Conservation (phyloP, 192 early-diverging fungal genomes). For the Geranomyces michiganensis region DNA sequence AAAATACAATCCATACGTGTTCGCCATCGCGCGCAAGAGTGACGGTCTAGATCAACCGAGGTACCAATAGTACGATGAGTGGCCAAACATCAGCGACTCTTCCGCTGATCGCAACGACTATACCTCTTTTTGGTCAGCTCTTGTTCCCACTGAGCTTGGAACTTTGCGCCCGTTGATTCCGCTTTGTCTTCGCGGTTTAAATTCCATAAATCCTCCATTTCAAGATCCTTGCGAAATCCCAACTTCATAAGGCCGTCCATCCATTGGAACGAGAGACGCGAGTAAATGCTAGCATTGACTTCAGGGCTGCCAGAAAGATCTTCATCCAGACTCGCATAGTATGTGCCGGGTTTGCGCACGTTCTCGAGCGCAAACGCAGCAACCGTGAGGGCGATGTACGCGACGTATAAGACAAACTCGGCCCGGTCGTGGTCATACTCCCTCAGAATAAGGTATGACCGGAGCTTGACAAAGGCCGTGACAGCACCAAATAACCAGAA, state of each 20-base stretch:
- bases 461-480: slow-evolving; percentile 16
- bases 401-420: slow-evolving; percentile 12
- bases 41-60: slow-evolving; percentile 57
- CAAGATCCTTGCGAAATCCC: slow-evolving; percentile 74
- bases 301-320: slow-evolving; percentile 64
- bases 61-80: background rate
- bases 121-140: slow-evolving; percentile 63
- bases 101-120: background rate
- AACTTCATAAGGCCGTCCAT: slow-evolving; percentile 83
- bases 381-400: slow-evolving; percentile 27
- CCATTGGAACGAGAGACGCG: slow-evolving; percentile 84
- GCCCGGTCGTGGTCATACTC: slow-evolving; percentile 22
- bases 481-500: slow-evolving; percentile 52
- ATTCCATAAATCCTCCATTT: slow-evolving; percentile 74
- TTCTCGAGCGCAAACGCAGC: slow-evolving; percentile 52
- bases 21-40: slow-evolving; percentile 62
- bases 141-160: slow-evolving; percentile 71
- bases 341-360: slow-evolving; percentile 39
- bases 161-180: slow-evolving; percentile 57
- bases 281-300: slow-evolving; percentile 81
- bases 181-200: slow-evolving; percentile 65
- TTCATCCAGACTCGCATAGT: slow-evolving; percentile 44
- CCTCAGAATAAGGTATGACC: slow-evolving; percentile 21
- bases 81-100: background rate
- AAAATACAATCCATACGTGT: slow-evolving; percentile 68